Conservation (phyloP, 441 rosid species). For the Adansonia gregorii region DNA sequence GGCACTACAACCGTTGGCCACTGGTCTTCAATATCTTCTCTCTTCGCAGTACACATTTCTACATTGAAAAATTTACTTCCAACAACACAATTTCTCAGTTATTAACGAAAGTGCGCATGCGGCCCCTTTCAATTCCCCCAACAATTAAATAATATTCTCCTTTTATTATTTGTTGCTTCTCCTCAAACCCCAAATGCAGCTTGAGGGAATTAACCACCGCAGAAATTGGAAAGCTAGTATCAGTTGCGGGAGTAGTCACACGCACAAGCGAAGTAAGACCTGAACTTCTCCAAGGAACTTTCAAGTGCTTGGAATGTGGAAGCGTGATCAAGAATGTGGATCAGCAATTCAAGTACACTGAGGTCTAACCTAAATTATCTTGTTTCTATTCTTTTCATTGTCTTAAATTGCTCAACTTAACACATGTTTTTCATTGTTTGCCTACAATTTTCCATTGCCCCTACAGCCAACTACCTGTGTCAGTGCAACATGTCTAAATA, state of each 20-base stretch:
- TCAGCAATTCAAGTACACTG: conserved; percentile 93
- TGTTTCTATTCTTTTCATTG: background rate
- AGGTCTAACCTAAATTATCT: conserved; percentile 45
- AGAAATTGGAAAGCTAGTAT: conserved; percentile 87
- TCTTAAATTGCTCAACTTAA: background rate
- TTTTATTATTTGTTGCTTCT: background rate
- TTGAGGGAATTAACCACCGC: conserved; percentile 82
- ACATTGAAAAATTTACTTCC: background rate
- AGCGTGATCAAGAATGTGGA: conserved; percentile 78
- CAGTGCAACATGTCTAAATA: conserved; percentile 69
- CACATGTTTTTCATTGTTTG: background rate
- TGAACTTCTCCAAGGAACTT: conserved; percentile 89
- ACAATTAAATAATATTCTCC: background rate
- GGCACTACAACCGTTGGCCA: too few species aligned
- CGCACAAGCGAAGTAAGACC: conserved; percentile 98
- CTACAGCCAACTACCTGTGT: conserved; percentile 86
- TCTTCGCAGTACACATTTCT: too few species aligned
- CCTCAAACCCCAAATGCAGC: conserved; percentile 28
- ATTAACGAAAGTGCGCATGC: too few species aligned
- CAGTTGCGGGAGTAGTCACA: conserved; percentile 92
- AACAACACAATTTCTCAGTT: background rate
- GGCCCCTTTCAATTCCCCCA: too few species aligned
- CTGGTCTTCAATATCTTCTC: too few species aligned
- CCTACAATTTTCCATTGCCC: background rate
- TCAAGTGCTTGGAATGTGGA: conserved; percentile 89